Percentiles rank a stretch among this genome's conserved stretches.
Evolutionary conservation across 805 yeast genomes (phyloP).

Genomic region (Metschnikowia peoriensis): DNA sequence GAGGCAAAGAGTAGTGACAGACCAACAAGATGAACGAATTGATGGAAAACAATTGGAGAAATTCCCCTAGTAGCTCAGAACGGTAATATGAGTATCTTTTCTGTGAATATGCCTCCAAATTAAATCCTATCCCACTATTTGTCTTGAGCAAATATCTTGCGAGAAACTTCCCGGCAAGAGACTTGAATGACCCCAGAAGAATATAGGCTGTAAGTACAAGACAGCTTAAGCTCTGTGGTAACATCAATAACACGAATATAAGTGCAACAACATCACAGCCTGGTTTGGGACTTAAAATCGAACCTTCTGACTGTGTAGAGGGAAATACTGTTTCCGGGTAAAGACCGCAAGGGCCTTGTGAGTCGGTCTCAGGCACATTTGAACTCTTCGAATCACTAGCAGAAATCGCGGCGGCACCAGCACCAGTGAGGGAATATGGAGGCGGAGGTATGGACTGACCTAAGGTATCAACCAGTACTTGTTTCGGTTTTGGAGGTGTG

Average conservation of each 20-base stretch:
- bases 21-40: slow-evolving; percentile 25
- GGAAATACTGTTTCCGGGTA: not conserved
- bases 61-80: slow-evolving; percentile 18
- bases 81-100: slow-evolving; percentile 16
- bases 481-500: slow-evolving; percentile 1
- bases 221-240: slow-evolving; percentile 29
- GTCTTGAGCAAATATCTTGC: slow-evolving; percentile 18
- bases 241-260: slow-evolving; percentile 26
- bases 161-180: slow-evolving; percentile 28
- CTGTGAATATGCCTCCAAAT: slow-evolving; percentile 10
- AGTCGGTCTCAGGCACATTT: slow-evolving; percentile 1
- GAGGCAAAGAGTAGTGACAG: slow-evolving; percentile 21
- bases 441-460: slow-evolving; percentile 10
- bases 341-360: not conserved
- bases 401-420: slow-evolving; percentile 12
- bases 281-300: slow-evolving; percentile 13
- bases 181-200: slow-evolving; percentile 29
- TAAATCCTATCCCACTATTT: slow-evolving; percentile 6
- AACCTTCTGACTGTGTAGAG: not conserved
- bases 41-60: slow-evolving; percentile 23
- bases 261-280: slow-evolving; percentile 33
- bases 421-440: slow-evolving; percentile 10
- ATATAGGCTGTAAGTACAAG: slow-evolving; percentile 23
- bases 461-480: not conserved
- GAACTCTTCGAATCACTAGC: slow-evolving; percentile 5